Evolutionary conservation across 2,329 filamentous ascomycete genomes (phyloP).

Genomic region (Alternaria sp.): DNA sequence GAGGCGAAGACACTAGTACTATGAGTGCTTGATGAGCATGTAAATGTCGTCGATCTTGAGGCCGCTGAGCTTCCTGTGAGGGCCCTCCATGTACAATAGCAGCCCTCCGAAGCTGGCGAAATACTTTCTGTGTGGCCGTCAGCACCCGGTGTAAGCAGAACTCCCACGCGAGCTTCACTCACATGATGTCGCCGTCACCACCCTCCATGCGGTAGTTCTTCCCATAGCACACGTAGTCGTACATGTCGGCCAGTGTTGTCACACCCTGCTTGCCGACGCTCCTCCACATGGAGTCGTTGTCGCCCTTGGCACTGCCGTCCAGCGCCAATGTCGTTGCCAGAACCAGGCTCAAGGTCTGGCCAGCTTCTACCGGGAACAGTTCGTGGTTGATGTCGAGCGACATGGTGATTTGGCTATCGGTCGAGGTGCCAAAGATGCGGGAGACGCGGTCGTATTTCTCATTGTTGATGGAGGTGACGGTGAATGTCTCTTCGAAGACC

Average conservation of each 20-base stretch:
- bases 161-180: constrained; percentile 55
- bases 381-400: constrained; percentile 94
- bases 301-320: constrained; percentile 71
- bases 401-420: constrained; percentile 78
- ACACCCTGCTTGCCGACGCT: constrained; percentile 57
- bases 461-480: constrained; percentile 76
- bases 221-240: constrained; percentile 86
- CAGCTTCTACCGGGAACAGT: constrained; percentile 77
- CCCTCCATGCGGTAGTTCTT: constrained; percentile 92
- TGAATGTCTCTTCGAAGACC: constrained; percentile 93
- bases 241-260: constrained; percentile 73
- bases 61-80: constrained; percentile 92
- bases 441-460: constrained; percentile 95
- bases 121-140: constrained; percentile 70
- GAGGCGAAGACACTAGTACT: background rate
- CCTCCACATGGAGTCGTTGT: constrained; percentile 70
- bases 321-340: constrained; percentile 85
- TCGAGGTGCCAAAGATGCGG: constrained; percentile 78
- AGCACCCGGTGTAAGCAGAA: too few species aligned
- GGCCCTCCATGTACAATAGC: constrained; percentile 87
- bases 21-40: constrained; percentile 87
- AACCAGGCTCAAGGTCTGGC: constrained; percentile 80
- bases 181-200: constrained; percentile 85
- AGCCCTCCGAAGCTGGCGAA: constrained; percentile 94
- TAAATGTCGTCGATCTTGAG: constrained; percentile 94